Conservation (phyloP, 2,329 filamentous ascomycete species). For the Domatiomyces catenatus region DNA sequence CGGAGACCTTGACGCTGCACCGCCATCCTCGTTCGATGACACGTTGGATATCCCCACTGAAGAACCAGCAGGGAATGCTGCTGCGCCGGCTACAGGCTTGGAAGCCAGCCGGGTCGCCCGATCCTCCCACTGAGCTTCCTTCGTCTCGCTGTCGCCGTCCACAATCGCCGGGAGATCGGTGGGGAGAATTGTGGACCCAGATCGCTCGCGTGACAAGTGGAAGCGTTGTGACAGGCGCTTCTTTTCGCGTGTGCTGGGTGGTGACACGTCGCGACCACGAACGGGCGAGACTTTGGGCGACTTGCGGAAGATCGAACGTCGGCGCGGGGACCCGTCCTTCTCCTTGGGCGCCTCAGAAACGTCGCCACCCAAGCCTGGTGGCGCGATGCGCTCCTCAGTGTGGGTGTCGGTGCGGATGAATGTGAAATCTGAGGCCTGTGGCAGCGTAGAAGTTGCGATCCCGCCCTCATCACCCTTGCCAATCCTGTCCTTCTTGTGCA, state of each 20-base stretch:
- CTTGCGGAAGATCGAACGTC: slow-evolving; percentile 10
- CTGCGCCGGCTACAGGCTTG: slow-evolving; percentile 7
- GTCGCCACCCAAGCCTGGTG: slow-evolving; percentile 42
- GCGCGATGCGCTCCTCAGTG: slow-evolving; percentile 61
- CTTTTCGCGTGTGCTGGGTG: slow-evolving; percentile 17
- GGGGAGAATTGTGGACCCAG: slow-evolving; percentile 58
- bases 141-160: slow-evolving; percentile 34
- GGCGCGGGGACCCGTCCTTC: slow-evolving; percentile 4
- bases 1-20: slow-evolving; percentile 1
- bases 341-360: slow-evolving; percentile 14
- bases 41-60: neutral
- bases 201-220: slow-evolving; percentile 36
- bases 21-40: slow-evolving; percentile 5
- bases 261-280: slow-evolving; percentile 16
- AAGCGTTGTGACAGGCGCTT: slow-evolving; percentile 50
- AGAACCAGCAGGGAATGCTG: neutral
- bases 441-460: slow-evolving; percentile 17
- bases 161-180: slow-evolving; percentile 61
- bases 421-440: slow-evolving; percentile 51
- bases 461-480: slow-evolving; percentile 23
- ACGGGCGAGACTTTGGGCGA: slow-evolving; percentile 7
- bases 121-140: slow-evolving; percentile 77
- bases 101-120: slow-evolving; percentile 71
- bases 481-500: slow-evolving; percentile 48
- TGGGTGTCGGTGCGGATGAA: slow-evolving; percentile 75